Conservation (phyloP, 1,139 yeast species). For the Hansenula sp. region DNA sequence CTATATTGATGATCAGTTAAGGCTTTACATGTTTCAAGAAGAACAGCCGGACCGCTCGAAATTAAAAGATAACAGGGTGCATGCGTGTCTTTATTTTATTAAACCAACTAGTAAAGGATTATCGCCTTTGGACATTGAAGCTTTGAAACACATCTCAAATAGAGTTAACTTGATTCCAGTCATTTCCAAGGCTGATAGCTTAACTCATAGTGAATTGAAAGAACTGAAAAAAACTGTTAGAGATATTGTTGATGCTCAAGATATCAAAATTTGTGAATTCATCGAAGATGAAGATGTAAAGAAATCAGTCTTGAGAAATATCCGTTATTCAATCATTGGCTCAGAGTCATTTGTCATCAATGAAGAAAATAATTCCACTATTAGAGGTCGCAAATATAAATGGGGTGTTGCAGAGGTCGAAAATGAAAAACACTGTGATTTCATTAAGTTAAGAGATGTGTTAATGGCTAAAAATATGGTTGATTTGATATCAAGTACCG, state of each 20-base stretch:
- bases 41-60: slow-evolving; percentile 63
- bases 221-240: slow-evolving; percentile 43
- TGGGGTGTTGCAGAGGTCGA: slow-evolving; percentile 80
- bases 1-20: slow-evolving; percentile 60
- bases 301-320: slow-evolving; percentile 26
- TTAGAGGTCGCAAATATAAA: slow-evolving; percentile 61
- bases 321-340: slow-evolving; percentile 64
- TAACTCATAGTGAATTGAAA: slow-evolving; percentile 36
- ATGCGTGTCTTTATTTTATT: slow-evolving; percentile 73
- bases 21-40: slow-evolving; percentile 56
- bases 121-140: slow-evolving; percentile 55
- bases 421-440: slow-evolving; percentile 62
- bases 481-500: slow-evolving; percentile 56
- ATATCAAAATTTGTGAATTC: slow-evolving; percentile 56
- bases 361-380: slow-evolving; percentile 31
- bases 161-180: slow-evolving; percentile 76
- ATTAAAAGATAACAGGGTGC: slow-evolving; percentile 58
- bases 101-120: slow-evolving; percentile 53
- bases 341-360: slow-evolving; percentile 34
- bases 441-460: slow-evolving; percentile 45
- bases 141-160: slow-evolving; percentile 63
- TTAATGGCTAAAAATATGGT: slow-evolving; percentile 53
- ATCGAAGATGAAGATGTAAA: slow-evolving; percentile 39
- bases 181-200: slow-evolving; percentile 70
- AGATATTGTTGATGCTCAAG: slow-evolving; percentile 39